Evolutionary conservation across 495 filamentous ascomycete species (phyloP).

Genomic region (Penicillium parvum): DNA sequence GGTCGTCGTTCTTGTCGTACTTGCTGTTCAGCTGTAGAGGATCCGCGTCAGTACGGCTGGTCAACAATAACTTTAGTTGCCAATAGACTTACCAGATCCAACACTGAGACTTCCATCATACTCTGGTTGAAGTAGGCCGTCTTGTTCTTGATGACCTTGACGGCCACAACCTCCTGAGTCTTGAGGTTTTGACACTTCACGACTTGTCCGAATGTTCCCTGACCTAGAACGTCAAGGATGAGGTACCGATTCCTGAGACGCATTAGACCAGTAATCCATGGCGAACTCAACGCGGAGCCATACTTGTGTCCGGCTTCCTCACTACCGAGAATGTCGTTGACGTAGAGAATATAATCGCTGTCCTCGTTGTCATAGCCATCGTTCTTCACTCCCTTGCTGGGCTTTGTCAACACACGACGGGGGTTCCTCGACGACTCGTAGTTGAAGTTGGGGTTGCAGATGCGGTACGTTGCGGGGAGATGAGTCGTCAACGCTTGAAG

Average conservation of each 20-base stretch:
- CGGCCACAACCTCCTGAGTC: conserved; percentile 96
- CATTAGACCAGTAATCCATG: background rate
- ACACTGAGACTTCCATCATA: conserved; percentile 99
- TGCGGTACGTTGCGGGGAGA: conserved; percentile 91
- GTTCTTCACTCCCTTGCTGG: conserved; percentile 97
- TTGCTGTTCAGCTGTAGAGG: conserved; percentile 81
- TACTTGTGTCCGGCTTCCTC: conserved; percentile 98
- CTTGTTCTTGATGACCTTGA: conserved; percentile 99
- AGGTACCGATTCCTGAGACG: conserved; percentile 85
- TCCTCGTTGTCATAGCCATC: conserved; percentile 99
- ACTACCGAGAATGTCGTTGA: conserved; percentile 97
- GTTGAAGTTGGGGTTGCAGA: conserved; percentile 97
- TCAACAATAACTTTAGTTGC: background rate
- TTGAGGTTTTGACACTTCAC: conserved; percentile 99
- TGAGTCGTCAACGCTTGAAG: conserved; percentile 94
- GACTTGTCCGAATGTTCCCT: conserved; percentile 99
- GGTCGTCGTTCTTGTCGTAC: conserved; percentile 98
- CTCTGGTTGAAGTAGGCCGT: conserved; percentile 99
- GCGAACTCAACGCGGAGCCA: conserved; percentile 17
- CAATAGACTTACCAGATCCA: conserved; percentile 71
- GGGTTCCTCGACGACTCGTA: conserved; percentile 99
- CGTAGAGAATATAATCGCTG: conserved; percentile 98
- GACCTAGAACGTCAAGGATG: conserved; percentile 95
- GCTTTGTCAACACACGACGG: conserved; percentile 94
- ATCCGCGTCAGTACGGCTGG: conserved; percentile 22